Evolutionary conservation across 352 stramenopile species (phyloP).

Genomic region (Phytopythium boreale): DNA sequence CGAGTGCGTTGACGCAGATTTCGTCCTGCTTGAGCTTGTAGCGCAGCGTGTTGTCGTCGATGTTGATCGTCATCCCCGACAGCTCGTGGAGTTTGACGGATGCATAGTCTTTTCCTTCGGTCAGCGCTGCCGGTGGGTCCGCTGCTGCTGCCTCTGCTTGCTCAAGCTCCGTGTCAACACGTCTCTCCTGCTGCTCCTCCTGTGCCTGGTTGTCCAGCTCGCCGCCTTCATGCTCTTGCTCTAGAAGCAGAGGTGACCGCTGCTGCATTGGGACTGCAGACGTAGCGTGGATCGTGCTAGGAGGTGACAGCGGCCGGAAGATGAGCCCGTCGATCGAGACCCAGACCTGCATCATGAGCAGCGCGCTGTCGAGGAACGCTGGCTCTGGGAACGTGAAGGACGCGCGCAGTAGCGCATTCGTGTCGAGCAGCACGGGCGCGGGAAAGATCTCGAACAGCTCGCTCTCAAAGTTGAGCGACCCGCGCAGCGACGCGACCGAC

Average conservation of each 20-base stretch:
- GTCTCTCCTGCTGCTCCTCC: constrained; percentile 2
- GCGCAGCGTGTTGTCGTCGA: constrained; percentile 82
- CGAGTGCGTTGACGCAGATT: constrained; percentile 75
- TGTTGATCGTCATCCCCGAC: constrained; percentile 81
- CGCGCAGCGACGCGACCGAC: constrained; percentile 66
- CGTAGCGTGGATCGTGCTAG: constrained; percentile 43
- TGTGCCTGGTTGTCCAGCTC: not conserved
- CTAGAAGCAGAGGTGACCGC: not conserved
- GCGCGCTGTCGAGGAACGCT: constrained; percentile 53
- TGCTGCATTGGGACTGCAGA: not conserved
- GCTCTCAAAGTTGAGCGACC: constrained; percentile 84
- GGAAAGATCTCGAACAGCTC: constrained; percentile 85
- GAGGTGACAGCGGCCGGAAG: constrained; percentile 70
- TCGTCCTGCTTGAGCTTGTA: constrained; percentile 56
- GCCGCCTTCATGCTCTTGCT: constrained; percentile 4
- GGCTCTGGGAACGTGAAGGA: constrained; percentile 48
- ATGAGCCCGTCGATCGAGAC: constrained; percentile 78
- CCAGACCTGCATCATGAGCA: constrained; percentile 88
- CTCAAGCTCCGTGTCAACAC: not conserved
- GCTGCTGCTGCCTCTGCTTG: constrained; percentile 6
- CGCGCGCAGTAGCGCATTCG: constrained; percentile 67
- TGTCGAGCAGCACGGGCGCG: constrained; percentile 72
- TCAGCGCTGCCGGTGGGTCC: constrained; percentile 6
- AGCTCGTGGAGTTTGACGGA: constrained; percentile 75
- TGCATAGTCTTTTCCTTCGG: constrained; percentile 20